Evolutionary conservation across 345 rosid genomes (phyloP).

Genomic region (Bruguiera gymnorhiza): DNA sequence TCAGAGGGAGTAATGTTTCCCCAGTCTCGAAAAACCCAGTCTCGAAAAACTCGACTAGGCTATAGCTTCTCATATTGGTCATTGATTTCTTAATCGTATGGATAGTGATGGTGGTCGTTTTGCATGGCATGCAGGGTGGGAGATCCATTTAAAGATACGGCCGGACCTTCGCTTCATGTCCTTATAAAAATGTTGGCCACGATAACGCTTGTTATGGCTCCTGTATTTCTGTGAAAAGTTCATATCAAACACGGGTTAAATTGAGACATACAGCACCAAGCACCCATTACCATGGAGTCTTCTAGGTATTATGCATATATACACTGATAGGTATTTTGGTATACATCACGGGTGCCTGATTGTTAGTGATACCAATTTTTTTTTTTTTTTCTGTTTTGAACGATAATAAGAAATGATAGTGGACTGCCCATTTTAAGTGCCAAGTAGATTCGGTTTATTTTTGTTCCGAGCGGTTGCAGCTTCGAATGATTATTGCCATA

Average conservation of each 20-base stretch:
- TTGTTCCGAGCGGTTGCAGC: no score
- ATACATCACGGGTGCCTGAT: constrained; percentile 26
- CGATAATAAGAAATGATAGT: constrained; percentile 2
- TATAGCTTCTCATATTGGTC: not conserved
- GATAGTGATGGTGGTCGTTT: not conserved
- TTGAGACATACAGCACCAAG: not conserved
- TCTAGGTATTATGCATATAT: constrained; percentile 26
- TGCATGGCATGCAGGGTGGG: constrained; percentile 71
- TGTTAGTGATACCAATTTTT: not conserved
- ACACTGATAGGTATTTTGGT: constrained; percentile 23
- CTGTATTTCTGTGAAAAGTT: constrained; percentile 60
- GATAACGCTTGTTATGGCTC: constrained; percentile 97
- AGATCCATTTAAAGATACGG: constrained; percentile 97
- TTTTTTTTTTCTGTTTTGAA: not conserved
- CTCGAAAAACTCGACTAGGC: no score
- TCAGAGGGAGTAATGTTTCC: no score
- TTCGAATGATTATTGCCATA: no score
- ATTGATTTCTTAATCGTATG: not conserved
- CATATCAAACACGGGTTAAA: constrained; percentile 13
- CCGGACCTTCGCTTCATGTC: constrained; percentile 93
- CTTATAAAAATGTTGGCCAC: constrained; percentile 89
- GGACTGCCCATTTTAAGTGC: not conserved
- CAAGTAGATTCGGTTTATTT: not conserved
- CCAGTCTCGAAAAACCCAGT: no score
- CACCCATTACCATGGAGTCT: constrained; percentile 15